These are phyloP conservation scores for Nicotiana obtusifolia DNA, from an alignment of 257 asterid genomes.

Conservation along the genomic window DNA sequence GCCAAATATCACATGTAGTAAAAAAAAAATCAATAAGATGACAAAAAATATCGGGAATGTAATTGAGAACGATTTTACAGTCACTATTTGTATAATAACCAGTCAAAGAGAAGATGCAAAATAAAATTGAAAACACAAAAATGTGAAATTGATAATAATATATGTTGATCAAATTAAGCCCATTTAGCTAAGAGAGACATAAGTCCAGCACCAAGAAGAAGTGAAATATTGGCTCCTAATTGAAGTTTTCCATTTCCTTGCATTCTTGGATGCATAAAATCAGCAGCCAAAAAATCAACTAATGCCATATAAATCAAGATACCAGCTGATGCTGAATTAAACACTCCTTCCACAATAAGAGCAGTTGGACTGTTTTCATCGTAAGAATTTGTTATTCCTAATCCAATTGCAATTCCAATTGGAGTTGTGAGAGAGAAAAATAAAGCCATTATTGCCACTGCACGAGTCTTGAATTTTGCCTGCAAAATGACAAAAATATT, in stretches of 20 bases:
- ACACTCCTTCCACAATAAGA: conserved; percentile 12
- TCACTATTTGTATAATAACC: too few species aligned
- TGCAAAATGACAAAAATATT: not conserved
- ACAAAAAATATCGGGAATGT: too few species aligned
- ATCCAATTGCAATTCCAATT: conserved; percentile 1
- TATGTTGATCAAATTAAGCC: not conserved
- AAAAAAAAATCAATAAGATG: too few species aligned
- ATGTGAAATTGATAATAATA: not conserved
- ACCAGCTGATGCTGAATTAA: conserved; percentile 16
- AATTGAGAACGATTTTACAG: too few species aligned
- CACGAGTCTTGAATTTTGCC: not conserved
- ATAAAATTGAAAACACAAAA: too few species aligned
- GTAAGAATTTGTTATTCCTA: conserved; percentile 5
- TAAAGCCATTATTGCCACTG: conserved; percentile 2
- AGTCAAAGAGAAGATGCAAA: too few species aligned
- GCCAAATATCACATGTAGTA: too few species aligned
- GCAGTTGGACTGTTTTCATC: conserved; percentile 14
- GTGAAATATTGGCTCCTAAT: conserved; percentile 16
- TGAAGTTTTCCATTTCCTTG: conserved; percentile 12
- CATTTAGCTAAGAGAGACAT: conserved; percentile 15
- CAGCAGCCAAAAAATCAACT: conserved; percentile 9
- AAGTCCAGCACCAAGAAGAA: conserved; percentile 16
- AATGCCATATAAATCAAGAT: conserved; percentile 18
- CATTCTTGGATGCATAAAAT: conserved; percentile 20
- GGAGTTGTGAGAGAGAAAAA: conserved; percentile 18